Evolutionary conservation across 768 basidiomycete genomes (phyloP).

Genomic region (Pilatotrama ljubarskyi): DNA sequence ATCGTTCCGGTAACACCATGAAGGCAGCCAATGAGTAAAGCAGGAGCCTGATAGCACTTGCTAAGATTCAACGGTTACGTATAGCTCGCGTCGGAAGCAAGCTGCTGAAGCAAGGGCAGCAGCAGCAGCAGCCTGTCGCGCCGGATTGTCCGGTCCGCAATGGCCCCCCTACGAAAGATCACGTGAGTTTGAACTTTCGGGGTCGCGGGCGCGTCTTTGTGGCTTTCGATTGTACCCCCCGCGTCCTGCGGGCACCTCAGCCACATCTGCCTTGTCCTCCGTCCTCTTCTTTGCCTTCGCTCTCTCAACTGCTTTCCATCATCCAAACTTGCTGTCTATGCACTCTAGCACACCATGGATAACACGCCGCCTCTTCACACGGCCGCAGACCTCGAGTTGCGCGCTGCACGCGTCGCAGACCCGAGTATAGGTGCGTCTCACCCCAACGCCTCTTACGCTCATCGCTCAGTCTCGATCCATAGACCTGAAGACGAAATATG

Average conservation of each 20-base stretch:
- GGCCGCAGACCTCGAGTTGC: constrained; percentile 64
- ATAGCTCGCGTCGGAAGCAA: no score
- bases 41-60: no score
- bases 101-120: no score
- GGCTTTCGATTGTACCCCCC: constrained; percentile 18
- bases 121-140: no score
- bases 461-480: not conserved
- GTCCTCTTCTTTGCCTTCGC: not conserved
- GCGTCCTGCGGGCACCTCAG: constrained; percentile 15
- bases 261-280: constrained; percentile 8
- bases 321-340: not conserved
- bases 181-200: constrained; percentile 4
- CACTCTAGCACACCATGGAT: constrained; percentile 37
- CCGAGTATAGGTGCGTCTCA: constrained; percentile 60
- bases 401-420: constrained; percentile 73
- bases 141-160: no score
- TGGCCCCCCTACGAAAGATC: no score
- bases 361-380: constrained; percentile 44
- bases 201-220: constrained; percentile 18
- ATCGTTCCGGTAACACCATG: no score
- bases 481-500: constrained; percentile 74
- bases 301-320: not conserved
- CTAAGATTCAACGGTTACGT: no score
- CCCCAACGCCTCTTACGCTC: not conserved
- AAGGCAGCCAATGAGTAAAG: no score